A percentile compares a stretch with the other conserved stretches of the same genome.
These are phyloP conservation scores for Alnus glutinosa DNA, from an alignment of 306 rosid species.

Conservation along the genomic window DNA sequence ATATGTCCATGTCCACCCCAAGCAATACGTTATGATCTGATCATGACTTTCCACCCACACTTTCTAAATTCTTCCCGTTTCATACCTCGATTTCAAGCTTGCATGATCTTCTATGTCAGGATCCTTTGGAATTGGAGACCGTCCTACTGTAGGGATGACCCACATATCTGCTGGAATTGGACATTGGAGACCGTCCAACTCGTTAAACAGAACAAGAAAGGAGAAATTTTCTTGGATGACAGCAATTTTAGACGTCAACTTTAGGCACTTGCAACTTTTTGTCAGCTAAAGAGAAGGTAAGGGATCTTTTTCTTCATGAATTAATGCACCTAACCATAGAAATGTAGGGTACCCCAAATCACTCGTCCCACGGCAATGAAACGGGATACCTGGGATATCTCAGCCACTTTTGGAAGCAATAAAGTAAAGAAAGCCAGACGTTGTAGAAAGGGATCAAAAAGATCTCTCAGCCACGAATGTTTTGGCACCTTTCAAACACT, in stretches of 20 bases:
- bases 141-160: slow-evolving; percentile 31
- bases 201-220: slow-evolving; percentile 23
- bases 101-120: not conserved
- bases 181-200: slow-evolving; percentile 26
- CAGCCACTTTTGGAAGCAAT: slow-evolving; percentile 37
- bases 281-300: slow-evolving; percentile 2
- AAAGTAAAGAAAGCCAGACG: slow-evolving; percentile 18
- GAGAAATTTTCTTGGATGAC: slow-evolving; percentile 39
- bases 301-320: not conserved
- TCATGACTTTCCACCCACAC: not conserved
- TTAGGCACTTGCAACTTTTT: slow-evolving; percentile 25
- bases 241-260: slow-evolving; percentile 20
- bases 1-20: not conserved
- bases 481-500: slow-evolving; percentile 6
- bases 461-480: not conserved
- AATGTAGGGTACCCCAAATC: not conserved
- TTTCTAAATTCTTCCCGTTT: not conserved
- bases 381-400: slow-evolving; percentile 53
- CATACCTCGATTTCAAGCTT: too few relatives aligned
- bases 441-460: slow-evolving; percentile 16
- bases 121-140: slow-evolving; percentile 35
- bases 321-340: not conserved
- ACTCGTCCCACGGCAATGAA: slow-evolving; percentile 13
- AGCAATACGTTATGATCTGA: not conserved
- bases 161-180: slow-evolving; percentile 3